Percentiles rank a stretch among this genome's conserved stretches.
These are phyloP conservation scores for Eutrema salsugineum DNA, from an alignment of 441 rosid genomes.

Conservation along the genomic window DNA sequence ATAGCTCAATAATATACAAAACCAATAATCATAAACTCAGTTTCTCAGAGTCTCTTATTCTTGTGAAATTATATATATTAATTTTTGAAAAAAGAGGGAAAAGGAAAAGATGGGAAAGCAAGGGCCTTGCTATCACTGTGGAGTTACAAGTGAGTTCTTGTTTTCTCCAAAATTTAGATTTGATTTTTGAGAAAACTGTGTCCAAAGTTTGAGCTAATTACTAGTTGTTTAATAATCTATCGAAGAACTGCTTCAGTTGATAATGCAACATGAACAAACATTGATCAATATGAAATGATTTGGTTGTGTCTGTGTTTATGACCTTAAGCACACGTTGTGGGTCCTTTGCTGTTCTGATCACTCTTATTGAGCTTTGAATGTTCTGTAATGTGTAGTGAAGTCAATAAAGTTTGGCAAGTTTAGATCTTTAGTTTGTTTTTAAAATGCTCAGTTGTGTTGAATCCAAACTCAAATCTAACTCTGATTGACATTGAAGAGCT, in stretches of 20 bases:
- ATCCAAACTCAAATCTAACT: constrained; percentile 1
- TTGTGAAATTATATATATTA: constrained; percentile 13
- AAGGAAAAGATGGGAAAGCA: constrained; percentile 82
- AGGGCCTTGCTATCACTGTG: constrained; percentile 99
- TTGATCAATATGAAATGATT: background rate
- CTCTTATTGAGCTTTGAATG: constrained; percentile 19
- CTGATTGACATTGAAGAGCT: constrained; percentile 3
- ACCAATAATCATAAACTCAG: constrained; percentile 6
- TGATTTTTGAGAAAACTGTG: background rate
- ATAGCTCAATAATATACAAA: constrained; percentile 5
- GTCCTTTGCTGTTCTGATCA: constrained; percentile 13
- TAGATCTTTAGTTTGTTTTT: constrained; percentile 17
- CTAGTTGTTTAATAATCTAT: background rate
- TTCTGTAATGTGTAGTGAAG: background rate
- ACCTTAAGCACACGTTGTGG: constrained; percentile 9
- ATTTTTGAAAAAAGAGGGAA: constrained; percentile 14
- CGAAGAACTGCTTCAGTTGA: background rate
- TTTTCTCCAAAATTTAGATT: constrained; percentile 39
- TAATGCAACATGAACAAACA: constrained; percentile 24
- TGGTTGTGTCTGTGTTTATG: constrained; percentile 10
- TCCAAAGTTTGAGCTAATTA: constrained; percentile 5
- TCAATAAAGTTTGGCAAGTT: background rate
- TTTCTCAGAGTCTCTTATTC: background rate
- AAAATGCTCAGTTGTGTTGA: constrained; percentile 26
- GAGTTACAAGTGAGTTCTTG: constrained; percentile 99